A percentile compares a stretch with the other conserved stretches of the same genome.
These are phyloP conservation scores for Tetrapisispora arboricola DNA, from an alignment of 805 yeast genomes.

Conservation along the genomic window DNA sequence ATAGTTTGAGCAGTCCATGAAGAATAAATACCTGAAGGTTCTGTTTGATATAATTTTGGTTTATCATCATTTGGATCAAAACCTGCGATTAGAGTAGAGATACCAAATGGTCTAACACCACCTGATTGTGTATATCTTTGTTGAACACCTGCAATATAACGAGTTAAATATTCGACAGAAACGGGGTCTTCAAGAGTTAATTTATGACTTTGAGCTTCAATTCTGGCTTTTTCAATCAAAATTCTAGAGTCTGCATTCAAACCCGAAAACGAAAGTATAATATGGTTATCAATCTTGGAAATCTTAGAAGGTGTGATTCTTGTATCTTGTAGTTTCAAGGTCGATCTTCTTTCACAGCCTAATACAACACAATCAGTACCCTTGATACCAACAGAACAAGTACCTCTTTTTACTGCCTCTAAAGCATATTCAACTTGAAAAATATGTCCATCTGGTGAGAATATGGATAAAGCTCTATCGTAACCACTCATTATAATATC, in stretches of 20 bases:
- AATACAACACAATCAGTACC: slow-evolving; percentile 82
- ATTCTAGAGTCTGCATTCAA: slow-evolving; percentile 97
- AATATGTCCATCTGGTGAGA: slow-evolving; percentile 98
- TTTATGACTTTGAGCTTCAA: slow-evolving; percentile 92
- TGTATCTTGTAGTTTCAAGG: slow-evolving; percentile 91
- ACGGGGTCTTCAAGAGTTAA: slow-evolving; percentile 93
- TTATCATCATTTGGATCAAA: slow-evolving; percentile 68
- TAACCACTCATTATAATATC: slow-evolving; percentile 74
- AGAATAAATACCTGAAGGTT: slow-evolving; percentile 93
- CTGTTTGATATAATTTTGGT: slow-evolving; percentile 87
- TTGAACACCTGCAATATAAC: slow-evolving; percentile 95
- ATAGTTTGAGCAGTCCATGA: slow-evolving; percentile 98
- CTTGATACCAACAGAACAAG: slow-evolving; percentile 95
- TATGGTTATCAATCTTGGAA: slow-evolving; percentile 82
- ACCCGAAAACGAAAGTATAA: slow-evolving; percentile 91
- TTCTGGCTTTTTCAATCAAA: slow-evolving; percentile 87
- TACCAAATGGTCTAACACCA: slow-evolving; percentile 97
- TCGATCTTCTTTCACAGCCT: slow-evolving; percentile 94
- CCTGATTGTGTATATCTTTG: slow-evolving; percentile 96
- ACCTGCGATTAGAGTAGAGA: slow-evolving; percentile 90
- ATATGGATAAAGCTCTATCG: slow-evolving; percentile 97
- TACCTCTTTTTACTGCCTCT: slow-evolving; percentile 97
- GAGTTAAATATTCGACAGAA: slow-evolving; percentile 80
- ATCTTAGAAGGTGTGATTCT: slow-evolving; percentile 93
- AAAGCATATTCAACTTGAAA: slow-evolving; percentile 97